phyloP scores from a whole-genome alignment of 2,329 filamentous ascomycete genomes.

The Teratosphaeria gauchensis region DNA sequence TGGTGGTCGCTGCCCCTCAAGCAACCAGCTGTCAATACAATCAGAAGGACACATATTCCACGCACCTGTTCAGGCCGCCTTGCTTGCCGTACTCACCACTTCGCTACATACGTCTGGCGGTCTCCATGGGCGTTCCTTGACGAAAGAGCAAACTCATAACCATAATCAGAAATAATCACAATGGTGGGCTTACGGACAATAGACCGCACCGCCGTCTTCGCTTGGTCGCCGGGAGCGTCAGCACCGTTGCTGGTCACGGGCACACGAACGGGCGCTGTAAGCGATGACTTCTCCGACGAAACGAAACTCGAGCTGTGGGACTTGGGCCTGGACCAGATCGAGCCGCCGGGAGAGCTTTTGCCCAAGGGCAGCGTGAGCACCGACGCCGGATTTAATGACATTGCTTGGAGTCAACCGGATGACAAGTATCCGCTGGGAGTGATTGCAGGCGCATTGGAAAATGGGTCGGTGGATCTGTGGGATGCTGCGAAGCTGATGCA shows the following conservation, averaged over 20 bases:
- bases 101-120: neutral
- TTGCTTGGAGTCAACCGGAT: slow-evolving; percentile 82
- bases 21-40: neutral
- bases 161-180: slow-evolving; percentile 12
- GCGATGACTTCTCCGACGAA: slow-evolving; percentile 95
- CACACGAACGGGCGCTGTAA: slow-evolving; percentile 87
- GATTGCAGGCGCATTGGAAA: slow-evolving; percentile 91
- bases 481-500: slow-evolving; percentile 63
- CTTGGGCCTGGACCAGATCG: slow-evolving; percentile 66
- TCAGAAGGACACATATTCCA: neutral
- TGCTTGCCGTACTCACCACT: neutral
- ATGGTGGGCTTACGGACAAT: slow-evolving; percentile 98
- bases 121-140: neutral
- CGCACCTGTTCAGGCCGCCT: neutral
- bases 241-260: slow-evolving; percentile 83
- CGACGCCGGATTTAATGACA: slow-evolving; percentile 93
- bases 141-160: neutral
- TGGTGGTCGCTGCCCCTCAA: neutral
- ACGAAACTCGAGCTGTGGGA: slow-evolving; percentile 97
- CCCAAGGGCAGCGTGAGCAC: slow-evolving; percentile 74
- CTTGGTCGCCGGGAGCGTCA: slow-evolving; percentile 78
- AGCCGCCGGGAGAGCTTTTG: slow-evolving; percentile 72
- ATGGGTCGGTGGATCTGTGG: slow-evolving; percentile 87
- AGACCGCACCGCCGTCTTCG: slow-evolving; percentile 90
- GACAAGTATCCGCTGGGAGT: slow-evolving; percentile 73